These are phyloP conservation scores for Citropsis articulata DNA, from an alignment of 345 rosid species.

Conservation along the genomic window DNA sequence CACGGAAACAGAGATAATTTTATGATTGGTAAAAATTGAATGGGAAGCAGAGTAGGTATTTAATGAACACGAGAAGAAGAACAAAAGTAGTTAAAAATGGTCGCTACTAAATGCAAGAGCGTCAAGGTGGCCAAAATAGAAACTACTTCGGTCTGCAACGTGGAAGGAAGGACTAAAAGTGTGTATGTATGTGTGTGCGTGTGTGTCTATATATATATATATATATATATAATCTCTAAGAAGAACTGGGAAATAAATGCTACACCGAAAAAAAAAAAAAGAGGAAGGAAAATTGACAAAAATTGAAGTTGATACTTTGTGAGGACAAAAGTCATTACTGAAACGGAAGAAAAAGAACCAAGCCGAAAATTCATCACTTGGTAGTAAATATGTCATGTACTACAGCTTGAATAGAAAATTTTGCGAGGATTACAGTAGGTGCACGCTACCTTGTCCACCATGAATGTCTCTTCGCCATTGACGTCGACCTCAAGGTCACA, in stretches of 20 bases:
- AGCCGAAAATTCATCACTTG: not conserved
- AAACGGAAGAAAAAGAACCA: not conserved
- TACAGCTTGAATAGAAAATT: not conserved
- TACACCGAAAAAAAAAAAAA: not conserved
- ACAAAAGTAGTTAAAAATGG: not conserved
- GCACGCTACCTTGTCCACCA: slow-evolving; percentile 44
- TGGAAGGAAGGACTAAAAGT: not conserved
- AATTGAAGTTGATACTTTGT: not conserved
- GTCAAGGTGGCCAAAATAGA: slow-evolving; percentile 5
- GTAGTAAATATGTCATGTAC: not conserved
- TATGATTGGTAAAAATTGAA: not conserved
- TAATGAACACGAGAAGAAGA: not conserved
- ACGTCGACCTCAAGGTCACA: slow-evolving; percentile 53
- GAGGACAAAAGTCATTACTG: not conserved
- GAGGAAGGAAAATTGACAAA: not conserved
- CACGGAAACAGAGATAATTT: not conserved
- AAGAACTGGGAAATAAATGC: not conserved
- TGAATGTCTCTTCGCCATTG: slow-evolving; percentile 51
- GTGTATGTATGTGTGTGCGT: no score
- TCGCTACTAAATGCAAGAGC: not conserved
- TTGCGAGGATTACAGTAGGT: not conserved
- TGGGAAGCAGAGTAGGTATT: not conserved
- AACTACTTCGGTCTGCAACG: not conserved
- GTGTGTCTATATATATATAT: no score
- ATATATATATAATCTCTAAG: not conserved